Conservation (phyloP, 2,329 filamentous ascomycete genomes). For the Aspergillus texensis region DNA sequence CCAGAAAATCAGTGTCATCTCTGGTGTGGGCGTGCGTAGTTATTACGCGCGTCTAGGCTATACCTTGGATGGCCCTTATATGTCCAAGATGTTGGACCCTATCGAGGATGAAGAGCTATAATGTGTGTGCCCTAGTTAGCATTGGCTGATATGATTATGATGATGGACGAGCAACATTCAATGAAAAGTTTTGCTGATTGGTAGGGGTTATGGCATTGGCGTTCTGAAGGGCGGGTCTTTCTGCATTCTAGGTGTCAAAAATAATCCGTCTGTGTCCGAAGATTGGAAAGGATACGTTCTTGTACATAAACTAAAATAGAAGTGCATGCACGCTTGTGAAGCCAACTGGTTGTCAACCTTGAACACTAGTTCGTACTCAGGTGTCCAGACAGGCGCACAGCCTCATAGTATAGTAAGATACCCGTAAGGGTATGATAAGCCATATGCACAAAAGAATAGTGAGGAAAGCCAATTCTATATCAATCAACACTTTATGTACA, state of each 20-base stretch:
- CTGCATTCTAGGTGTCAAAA: conserved; percentile 11
- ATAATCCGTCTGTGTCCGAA: not conserved
- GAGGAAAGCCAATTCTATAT: conserved; percentile 13
- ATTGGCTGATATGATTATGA: conserved; percentile 16
- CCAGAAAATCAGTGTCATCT: conserved; percentile 93
- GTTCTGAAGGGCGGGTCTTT: conserved; percentile 5
- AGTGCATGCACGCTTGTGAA: not conserved
- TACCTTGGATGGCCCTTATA: conserved; percentile 88
- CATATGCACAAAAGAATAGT: not conserved
- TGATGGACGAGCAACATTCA: conserved; percentile 4
- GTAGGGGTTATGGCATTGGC: conserved; percentile 6
- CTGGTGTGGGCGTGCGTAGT: conserved; percentile 92
- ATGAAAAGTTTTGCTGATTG: conserved; percentile 7
- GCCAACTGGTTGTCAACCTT: not conserved
- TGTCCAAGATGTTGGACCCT: conserved; percentile 54
- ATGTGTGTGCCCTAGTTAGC: not conserved
- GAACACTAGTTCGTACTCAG: not conserved
- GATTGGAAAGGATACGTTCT: not conserved
- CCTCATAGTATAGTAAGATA: not conserved
- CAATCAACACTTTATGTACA: conserved; percentile 18
- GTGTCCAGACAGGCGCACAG: not conserved
- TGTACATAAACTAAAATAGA: not conserved
- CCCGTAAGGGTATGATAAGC: not conserved
- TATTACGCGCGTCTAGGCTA: conserved; percentile 96
- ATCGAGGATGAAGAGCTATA: conserved; percentile 41